Conservation (phyloP, 352 stramenopile species). For the Nothophytophthora sp. region DNA sequence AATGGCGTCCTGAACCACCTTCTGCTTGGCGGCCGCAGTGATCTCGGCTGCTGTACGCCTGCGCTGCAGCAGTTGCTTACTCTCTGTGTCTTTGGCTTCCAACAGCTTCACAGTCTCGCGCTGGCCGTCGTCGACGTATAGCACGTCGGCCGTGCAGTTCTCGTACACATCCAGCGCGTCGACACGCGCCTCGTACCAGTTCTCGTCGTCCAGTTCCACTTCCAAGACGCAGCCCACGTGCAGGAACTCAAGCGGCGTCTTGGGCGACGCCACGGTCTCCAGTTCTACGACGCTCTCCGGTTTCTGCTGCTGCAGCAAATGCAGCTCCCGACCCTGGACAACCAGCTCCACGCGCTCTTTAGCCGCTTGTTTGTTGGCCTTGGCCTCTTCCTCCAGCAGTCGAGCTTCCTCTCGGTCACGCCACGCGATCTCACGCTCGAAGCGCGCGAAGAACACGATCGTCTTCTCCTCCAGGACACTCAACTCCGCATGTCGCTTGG, state of each 20-base stretch:
- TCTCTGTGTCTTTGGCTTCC: conserved; percentile 25
- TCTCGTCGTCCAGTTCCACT: conserved; percentile 73
- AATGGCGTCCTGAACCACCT: conserved; percentile 33
- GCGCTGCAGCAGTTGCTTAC: conserved; percentile 7
- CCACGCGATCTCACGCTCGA: conserved; percentile 38
- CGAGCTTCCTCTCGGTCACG: conserved; percentile 46
- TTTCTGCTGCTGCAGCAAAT: conserved; percentile 65
- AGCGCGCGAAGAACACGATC: conserved; percentile 46
- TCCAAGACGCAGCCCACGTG: conserved; percentile 49
- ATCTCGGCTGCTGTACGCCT: conserved; percentile 30
- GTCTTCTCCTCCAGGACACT: conserved; percentile 65
- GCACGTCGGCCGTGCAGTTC: conserved; percentile 56
- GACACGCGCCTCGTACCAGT: conserved; percentile 69
- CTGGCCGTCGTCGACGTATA: conserved; percentile 65
- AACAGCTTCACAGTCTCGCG: conserved; percentile 72
- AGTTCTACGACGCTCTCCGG: conserved; percentile 60
- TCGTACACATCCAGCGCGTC: conserved; percentile 60
- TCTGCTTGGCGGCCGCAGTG: conserved; percentile 44
- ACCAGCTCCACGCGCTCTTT: conserved; percentile 44
- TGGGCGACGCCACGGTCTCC: conserved; percentile 39
- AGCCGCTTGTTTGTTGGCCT: conserved; percentile 37
- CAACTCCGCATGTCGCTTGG: conserved; percentile 62
- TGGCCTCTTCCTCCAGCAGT: conserved; percentile 53
- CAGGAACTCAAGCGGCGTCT: conserved; percentile 75
- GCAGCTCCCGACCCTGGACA: conserved; percentile 40